Conservation (phyloP, 176 grass and related monocot genomes). For the Oryza glumipatula region DNA sequence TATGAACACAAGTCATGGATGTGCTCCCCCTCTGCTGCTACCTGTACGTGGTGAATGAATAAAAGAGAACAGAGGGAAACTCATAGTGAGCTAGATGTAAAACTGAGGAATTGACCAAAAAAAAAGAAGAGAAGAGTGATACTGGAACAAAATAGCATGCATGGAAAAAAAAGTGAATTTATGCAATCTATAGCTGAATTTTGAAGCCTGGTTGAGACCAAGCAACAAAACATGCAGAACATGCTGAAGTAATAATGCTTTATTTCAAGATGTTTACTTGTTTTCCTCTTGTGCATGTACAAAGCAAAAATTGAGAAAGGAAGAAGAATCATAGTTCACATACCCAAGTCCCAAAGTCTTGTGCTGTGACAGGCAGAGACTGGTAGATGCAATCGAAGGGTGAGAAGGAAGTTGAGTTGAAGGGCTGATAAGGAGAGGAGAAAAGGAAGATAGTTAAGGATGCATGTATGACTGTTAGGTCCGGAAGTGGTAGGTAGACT, state of each 20-base stretch:
- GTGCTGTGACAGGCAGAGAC: conserved; percentile 20
- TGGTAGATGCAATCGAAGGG: conserved; percentile 39
- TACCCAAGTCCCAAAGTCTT: background rate
- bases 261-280: background rate
- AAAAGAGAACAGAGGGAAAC: background rate
- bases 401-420: conserved; percentile 15
- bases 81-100: background rate
- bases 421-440: conserved; percentile 33
- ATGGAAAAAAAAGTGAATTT: background rate
- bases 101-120: background rate
- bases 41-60: background rate
- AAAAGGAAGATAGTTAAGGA: conserved; percentile 26
- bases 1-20: background rate
- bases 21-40: background rate
- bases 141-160: background rate
- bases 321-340: background rate
- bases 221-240: conserved; percentile 8
- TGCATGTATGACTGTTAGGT: conserved; percentile 57
- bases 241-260: conserved; percentile 8
- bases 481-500: conserved; percentile 3
- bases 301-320: conserved; percentile 18
- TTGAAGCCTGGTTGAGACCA: conserved; percentile 7
- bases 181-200: conserved; percentile 7
- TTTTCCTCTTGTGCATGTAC: background rate
- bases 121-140: background rate